Percentiles rank a stretch among this genome's conserved stretches.
Conservation (phyloP, 1,139 yeast species). For the Schwanniomyces etchellsii region DNA sequence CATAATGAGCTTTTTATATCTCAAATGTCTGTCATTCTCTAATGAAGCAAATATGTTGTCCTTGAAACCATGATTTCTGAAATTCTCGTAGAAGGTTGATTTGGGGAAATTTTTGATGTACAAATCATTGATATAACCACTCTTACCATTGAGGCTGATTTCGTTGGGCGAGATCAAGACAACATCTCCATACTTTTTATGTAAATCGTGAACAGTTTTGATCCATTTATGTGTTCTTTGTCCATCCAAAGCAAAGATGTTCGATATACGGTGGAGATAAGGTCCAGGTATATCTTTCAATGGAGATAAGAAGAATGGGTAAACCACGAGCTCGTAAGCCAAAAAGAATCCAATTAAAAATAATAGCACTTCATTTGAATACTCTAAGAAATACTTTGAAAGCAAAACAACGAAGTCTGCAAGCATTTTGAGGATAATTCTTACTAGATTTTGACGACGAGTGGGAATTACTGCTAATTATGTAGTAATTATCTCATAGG, state of each 20-base stretch:
- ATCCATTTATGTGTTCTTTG: constrained; percentile 54
- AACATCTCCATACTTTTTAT: constrained; percentile 50
- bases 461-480: too few species aligned
- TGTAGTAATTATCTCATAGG: too few species aligned
- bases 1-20: constrained; percentile 42
- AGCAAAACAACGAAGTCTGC: too few species aligned
- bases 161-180: constrained; percentile 61
- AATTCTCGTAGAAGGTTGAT: constrained; percentile 55
- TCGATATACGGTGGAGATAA: constrained; percentile 38
- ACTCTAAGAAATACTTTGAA: too few species aligned
- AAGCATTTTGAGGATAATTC: too few species aligned
- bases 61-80: constrained; percentile 48
- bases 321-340: constrained; percentile 8
- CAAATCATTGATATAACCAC: constrained; percentile 47
- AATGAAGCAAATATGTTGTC: constrained; percentile 55
- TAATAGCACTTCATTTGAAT: not conserved
- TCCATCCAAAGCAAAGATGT: constrained; percentile 43
- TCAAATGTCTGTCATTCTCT: constrained; percentile 43
- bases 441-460: too few species aligned
- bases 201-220: constrained; percentile 44
- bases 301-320: constrained; percentile 48
- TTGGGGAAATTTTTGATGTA: constrained; percentile 58
- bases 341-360: constrained; percentile 15
- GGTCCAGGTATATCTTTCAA: constrained; percentile 60
- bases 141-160: constrained; percentile 50